phyloP scores from a whole-genome alignment of 2,329 filamentous ascomycete genomes.

The Talaromyces sp. region DNA sequence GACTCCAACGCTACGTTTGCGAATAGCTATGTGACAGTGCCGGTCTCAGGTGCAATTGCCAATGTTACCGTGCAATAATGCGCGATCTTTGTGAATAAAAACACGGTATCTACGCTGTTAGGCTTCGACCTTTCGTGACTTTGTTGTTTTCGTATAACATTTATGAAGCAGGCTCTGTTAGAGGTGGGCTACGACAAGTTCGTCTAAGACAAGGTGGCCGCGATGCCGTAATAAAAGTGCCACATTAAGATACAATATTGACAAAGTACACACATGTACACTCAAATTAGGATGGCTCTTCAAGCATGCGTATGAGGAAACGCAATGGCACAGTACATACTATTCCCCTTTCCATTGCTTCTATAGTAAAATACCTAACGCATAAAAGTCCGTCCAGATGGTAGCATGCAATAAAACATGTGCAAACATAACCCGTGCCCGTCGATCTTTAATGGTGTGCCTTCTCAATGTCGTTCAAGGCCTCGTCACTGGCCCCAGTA shows the following conservation, averaged over 20 bases:
- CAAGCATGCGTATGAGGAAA: neutral
- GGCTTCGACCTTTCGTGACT: no score
- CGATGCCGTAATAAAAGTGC: no score
- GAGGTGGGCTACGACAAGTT: no score
- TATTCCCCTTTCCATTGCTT: neutral
- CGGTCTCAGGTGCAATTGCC: neutral
- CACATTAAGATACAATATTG: no score
- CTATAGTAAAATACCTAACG: neutral
- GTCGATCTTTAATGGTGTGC: neutral
- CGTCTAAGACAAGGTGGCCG: no score
- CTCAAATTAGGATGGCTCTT: no score
- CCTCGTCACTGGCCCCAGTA: constrained; percentile 4
- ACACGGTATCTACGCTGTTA: no score
- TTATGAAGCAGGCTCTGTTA: no score
- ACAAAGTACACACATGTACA: no score
- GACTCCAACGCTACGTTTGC: neutral
- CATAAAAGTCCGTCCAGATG: neutral
- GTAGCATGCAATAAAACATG: neutral
- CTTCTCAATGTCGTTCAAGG: constrained; percentile 6
- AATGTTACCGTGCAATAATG: neutral
- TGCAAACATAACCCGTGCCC: neutral
- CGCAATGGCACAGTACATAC: neutral
- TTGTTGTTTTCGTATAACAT: no score
- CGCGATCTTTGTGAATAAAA: neutral
- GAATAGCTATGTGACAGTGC: neutral